Evolutionary conservation across 129 eudicot species (phyloP).

Genomic region (Chrysanthemum seticuspe): DNA sequence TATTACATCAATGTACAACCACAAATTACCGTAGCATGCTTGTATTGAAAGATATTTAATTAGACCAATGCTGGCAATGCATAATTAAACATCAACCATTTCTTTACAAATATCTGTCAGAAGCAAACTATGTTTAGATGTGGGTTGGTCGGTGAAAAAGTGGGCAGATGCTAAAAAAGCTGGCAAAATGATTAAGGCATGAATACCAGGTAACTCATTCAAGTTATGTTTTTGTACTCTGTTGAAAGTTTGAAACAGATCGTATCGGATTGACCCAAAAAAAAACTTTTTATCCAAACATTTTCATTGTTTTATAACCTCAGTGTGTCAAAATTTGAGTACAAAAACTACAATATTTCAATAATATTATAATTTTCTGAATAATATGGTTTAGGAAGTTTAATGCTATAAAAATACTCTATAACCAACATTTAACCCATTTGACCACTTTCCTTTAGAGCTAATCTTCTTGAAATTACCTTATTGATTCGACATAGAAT

Average conservation of each 20-base stretch:
- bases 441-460: background rate
- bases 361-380: background rate
- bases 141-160: background rate
- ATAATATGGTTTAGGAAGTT: background rate
- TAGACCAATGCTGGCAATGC: background rate
- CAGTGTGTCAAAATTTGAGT: background rate
- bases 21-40: background rate
- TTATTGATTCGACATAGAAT: background rate
- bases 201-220: no score
- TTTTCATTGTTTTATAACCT: background rate
- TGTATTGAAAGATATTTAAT: background rate
- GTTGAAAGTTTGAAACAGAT: background rate
- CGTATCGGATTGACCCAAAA: background rate
- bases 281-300: background rate
- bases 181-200: background rate
- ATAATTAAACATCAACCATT: conserved; percentile 3
- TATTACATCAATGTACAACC: background rate
- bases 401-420: background rate
- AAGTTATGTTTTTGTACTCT: no score
- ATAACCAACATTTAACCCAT: background rate
- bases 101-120: conserved; percentile 14
- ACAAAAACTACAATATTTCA: background rate
- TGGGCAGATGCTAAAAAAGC: background rate
- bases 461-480: background rate
- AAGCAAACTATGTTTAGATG: conserved; percentile 12